phyloP scores from a whole-genome alignment of 306 rosid genomes.

The Hylodesmum podocarpum region DNA sequence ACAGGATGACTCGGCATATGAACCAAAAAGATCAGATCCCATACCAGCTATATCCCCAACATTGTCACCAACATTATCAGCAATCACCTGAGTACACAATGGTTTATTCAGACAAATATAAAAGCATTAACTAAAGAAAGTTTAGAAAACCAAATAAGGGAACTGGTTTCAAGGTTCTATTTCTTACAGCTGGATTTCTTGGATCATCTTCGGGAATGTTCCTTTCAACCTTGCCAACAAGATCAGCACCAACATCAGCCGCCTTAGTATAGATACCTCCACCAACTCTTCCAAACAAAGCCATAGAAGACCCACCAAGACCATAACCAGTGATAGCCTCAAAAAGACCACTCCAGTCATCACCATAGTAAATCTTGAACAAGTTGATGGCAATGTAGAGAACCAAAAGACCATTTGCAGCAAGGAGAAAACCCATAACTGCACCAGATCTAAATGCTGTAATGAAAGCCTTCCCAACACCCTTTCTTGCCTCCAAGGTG shows the following conservation, averaged over 20 bases:
- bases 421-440: constrained; percentile 95
- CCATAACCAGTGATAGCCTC: constrained; percentile 99
- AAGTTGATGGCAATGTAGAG: constrained; percentile 72
- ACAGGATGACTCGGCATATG: constrained; percentile 97
- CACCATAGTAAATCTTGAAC: constrained; percentile 89
- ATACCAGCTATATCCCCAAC: constrained; percentile 99
- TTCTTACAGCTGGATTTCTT: constrained; percentile 95
- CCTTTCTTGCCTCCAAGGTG: constrained; percentile 88
- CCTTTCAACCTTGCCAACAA: constrained; percentile 92
- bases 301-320: constrained; percentile 99
- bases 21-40: constrained; percentile 99
- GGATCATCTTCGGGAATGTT: constrained; percentile 98
- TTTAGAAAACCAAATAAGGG: neutral
- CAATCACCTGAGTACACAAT: constrained; percentile 69
- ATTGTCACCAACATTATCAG: constrained; percentile 96
- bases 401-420: constrained; percentile 93
- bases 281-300: constrained; percentile 96
- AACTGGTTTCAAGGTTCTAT: neutral
- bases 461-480: constrained; percentile 95
- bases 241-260: constrained; percentile 99
- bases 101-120: neutral
- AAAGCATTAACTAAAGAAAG: neutral
- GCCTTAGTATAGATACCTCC: constrained; percentile 99
- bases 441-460: constrained; percentile 94
- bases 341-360: constrained; percentile 94